A percentile compares a stretch with the other conserved stretches of the same genome.
Evolutionary conservation across 23 red algal species (phyloP).

Genomic region (Cyanidium caldarium): DNA sequence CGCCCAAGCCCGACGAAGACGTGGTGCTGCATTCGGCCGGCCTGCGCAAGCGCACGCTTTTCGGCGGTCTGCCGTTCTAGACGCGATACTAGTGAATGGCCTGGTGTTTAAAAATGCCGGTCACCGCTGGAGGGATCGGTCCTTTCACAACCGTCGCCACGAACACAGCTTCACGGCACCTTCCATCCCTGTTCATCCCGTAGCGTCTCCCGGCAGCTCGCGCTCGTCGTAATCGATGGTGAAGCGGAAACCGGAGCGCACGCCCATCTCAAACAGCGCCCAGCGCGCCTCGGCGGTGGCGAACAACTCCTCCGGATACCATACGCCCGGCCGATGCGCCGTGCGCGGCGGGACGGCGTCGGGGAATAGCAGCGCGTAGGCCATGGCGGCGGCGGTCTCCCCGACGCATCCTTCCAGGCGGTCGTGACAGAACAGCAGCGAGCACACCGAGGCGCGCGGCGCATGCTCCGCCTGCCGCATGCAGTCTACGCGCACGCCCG

Average conservation of each 20-base stretch:
- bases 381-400: constrained; percentile 49
- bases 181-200: too few species aligned
- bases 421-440: constrained; percentile 28
- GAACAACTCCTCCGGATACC: constrained; percentile 3
- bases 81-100: too few species aligned
- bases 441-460: background rate
- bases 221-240: too few species aligned
- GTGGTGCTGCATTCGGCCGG: background rate
- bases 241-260: background rate
- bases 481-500: constrained; percentile 26
- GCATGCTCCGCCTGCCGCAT: background rate
- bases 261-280: background rate
- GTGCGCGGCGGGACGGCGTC: background rate
- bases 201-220: too few species aligned
- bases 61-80: background rate
- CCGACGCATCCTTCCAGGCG: constrained; percentile 41
- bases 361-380: background rate
- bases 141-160: too few species aligned
- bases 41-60: background rate
- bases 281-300: background rate
- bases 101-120: too few species aligned
- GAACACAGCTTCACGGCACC: too few species aligned
- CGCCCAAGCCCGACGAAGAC: background rate
- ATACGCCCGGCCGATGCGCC: background rate
- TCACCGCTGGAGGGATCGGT: too few species aligned